Evolutionary conservation across 345 rosid genomes (phyloP).

Genomic region (Corymbia maculata): DNA sequence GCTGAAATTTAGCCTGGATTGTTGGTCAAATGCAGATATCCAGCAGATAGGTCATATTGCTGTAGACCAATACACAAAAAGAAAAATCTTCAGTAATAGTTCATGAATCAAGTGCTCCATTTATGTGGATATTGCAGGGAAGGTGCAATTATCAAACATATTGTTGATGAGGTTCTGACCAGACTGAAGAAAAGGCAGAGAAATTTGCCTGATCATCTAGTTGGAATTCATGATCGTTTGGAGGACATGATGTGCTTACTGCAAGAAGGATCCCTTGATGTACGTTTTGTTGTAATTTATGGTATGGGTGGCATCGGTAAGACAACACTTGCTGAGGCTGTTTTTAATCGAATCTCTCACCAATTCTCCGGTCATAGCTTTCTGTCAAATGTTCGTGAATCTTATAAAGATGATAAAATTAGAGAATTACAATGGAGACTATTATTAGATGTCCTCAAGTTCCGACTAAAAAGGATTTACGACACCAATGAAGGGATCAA

Average conservation of each 20-base stretch:
- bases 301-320: constrained; percentile 5
- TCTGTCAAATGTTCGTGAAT: background rate
- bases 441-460: background rate
- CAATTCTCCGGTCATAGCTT: background rate
- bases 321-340: background rate
- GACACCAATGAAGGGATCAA: background rate
- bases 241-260: background rate
- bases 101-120: no score
- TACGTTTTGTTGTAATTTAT: background rate
- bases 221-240: background rate
- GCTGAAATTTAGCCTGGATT: no score
- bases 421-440: background rate
- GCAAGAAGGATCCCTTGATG: background rate
- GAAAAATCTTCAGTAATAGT: no score
- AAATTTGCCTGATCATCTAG: background rate
- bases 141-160: background rate
- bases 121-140: background rate
- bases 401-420: background rate
- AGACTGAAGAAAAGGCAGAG: background rate
- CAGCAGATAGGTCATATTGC: no score
- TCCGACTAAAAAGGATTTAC: no score
- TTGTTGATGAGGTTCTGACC: background rate
- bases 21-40: no score
- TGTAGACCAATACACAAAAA: no score
- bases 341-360: background rate